Base-by-base conservation (phyloP, 1,284 basidiomycete genomes). In the Tremellales sp. region DNA sequence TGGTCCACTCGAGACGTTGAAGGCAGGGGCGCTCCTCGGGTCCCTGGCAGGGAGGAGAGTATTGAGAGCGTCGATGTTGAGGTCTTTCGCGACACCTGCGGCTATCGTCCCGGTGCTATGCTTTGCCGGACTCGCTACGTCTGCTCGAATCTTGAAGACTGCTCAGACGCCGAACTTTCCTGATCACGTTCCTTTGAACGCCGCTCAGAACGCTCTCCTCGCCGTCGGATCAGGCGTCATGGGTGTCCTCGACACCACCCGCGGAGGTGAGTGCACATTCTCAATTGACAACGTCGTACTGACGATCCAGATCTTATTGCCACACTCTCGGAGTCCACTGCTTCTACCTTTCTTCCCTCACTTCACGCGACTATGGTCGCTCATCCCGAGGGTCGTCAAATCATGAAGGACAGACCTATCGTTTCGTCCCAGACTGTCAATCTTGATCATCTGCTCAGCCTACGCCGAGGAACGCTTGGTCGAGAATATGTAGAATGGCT, bases 401-500 rank as follows among this genome's bases (percentile, higher is more conserved):
- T 97, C 44, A 78, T 98, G 48, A 84, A 84, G 61, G 83, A 93
- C 49, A 77, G 88, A 40, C 94, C 96, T 3, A 78, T 85, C 31
- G 81, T 98, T 53, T 89, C 84, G 62, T 84, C 87, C 2, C 72
- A 76, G 11, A 90, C 87, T 0, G 78, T 97, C 42, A 80, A 92
- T 21, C 81, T 97, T 74, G 73, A 81, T 46, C 75, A 81, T 37
- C 78, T 91, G 3, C 79, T 79, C 0, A 68, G 77, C 31, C 79
- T 92, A 40, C 83, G 84, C 1, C 82, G 88, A 48, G 87, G 86
- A 2, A 89, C 88, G 0, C 84, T 97, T 58, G 96, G 94, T 2
- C 77, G 83, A 52, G 84, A 88, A 48, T 98, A 97, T 72, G 80
- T 85, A 49, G 86, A 85, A 48, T 99, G 96, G 94, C 80, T 98